Percentiles rank a stretch among this genome's conserved stretches.
Evolutionary conservation across 805 yeast genomes (phyloP).

Genomic region (Zygosaccharomyces lentus): DNA sequence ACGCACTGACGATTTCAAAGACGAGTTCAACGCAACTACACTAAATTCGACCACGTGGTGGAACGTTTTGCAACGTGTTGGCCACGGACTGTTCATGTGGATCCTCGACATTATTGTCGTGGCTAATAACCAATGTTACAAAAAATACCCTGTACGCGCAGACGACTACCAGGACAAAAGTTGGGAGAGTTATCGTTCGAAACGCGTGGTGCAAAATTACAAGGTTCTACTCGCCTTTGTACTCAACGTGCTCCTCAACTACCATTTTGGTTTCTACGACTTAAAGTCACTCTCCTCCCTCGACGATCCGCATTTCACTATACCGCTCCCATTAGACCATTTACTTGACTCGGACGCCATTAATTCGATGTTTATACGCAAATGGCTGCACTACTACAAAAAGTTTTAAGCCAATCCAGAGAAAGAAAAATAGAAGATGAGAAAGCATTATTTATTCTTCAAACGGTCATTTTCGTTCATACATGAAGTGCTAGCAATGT

Average conservation of each 20-base stretch:
- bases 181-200: conserved; percentile 34
- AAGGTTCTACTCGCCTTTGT: conserved; percentile 40
- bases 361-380: conserved; percentile 29
- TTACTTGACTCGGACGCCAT: conserved; percentile 21
- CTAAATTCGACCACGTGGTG: conserved; percentile 34
- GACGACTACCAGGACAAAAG: conserved; percentile 18
- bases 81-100: conserved; percentile 35
- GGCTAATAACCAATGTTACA: conserved; percentile 35
- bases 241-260: conserved; percentile 42
- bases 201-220: conserved; percentile 38
- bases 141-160: conserved; percentile 31
- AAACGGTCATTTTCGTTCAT: not conserved
- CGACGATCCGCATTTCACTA: conserved; percentile 24
- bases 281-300: conserved; percentile 30
- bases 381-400: conserved; percentile 35
- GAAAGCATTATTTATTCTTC: not conserved
- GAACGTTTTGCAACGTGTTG: conserved; percentile 32
- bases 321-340: conserved; percentile 28
- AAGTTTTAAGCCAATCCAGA: conserved; percentile 23
- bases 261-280: conserved; percentile 48
- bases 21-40: conserved; percentile 31
- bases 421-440: not conserved
- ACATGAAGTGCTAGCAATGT: not conserved
- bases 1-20: conserved; percentile 31
- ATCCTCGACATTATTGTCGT: conserved; percentile 33